phyloP scores from a whole-genome alignment of 164 flowering plant genomes.

The Cinnamomum chago region DNA sequence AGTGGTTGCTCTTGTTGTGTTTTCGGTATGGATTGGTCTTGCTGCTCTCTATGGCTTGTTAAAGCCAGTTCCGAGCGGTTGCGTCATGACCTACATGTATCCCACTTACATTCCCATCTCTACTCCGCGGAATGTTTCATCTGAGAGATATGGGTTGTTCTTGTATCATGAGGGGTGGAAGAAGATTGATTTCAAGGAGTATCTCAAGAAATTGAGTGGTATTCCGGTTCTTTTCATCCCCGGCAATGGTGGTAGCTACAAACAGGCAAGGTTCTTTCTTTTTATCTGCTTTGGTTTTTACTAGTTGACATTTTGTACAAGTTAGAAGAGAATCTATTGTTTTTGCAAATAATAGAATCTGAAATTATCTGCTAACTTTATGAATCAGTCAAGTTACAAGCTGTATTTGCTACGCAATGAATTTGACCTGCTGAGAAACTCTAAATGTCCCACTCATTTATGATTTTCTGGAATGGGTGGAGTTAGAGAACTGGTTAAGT shows the following conservation, averaged over 20 bases:
- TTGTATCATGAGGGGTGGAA: slow-evolving; percentile 99
- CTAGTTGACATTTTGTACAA: not conserved
- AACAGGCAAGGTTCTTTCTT: slow-evolving; percentile 57
- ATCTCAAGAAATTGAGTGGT: slow-evolving; percentile 73
- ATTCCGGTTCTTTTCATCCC: slow-evolving; percentile 94
- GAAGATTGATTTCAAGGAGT: slow-evolving; percentile 77
- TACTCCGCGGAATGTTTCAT: slow-evolving; percentile 35
- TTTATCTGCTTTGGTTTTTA: not conserved
- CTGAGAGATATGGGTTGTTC: slow-evolving; percentile 65
- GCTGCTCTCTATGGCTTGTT: slow-evolving; percentile 55
- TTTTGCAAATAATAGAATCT: too few species aligned
- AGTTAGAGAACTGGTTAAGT: too few species aligned
- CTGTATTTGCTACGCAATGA: not conserved
- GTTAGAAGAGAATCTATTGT: not conserved
- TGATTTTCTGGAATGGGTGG: too few species aligned
- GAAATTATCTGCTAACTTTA: too few species aligned
- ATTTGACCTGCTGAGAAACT: not conserved
- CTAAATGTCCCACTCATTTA: too few species aligned
- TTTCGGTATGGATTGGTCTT: slow-evolving; percentile 41
- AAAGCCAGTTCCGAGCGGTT: slow-evolving; percentile 71
- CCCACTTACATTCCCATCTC: slow-evolving; percentile 87
- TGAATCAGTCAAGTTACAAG: not conserved
- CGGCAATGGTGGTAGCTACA: slow-evolving; percentile 97
- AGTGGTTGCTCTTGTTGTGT: slow-evolving; percentile 33
- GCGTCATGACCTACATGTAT: slow-evolving; percentile 95